Percentiles rank a stretch among this genome's conserved stretches.
Evolutionary conservation across 345 rosid genomes (phyloP).

Genomic region (Cardamine resedifolia): DNA sequence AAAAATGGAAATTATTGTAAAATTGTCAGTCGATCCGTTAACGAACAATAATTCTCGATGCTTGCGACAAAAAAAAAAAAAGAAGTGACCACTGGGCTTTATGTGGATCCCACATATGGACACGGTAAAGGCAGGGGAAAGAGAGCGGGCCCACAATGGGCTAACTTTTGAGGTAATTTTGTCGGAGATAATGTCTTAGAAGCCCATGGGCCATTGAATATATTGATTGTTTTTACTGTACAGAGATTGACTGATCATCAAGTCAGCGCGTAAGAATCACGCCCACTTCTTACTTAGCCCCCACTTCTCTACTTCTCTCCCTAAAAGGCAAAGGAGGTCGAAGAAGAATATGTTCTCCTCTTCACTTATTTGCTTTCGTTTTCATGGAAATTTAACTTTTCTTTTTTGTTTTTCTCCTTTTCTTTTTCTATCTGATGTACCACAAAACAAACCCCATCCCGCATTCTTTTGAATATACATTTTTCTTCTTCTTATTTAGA

Average conservation of each 20-base stretch:
- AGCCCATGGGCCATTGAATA: conserved; percentile 38
- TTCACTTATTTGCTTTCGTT: conserved; percentile 38
- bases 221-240: conserved; percentile 18
- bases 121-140: conserved; percentile 25
- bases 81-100: conserved; percentile 21
- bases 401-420: background rate
- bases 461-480: conserved; percentile 33
- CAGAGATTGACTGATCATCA: conserved; percentile 35
- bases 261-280: conserved; percentile 59
- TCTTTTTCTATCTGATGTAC: background rate
- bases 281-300: conserved; percentile 46
- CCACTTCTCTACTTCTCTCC: conserved; percentile 13
- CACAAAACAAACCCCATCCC: conserved; percentile 22
- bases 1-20: background rate
- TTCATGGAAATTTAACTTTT: background rate
- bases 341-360: conserved; percentile 57
- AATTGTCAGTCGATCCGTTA: background rate
- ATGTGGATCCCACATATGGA: conserved; percentile 37
- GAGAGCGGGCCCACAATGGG: conserved; percentile 28
- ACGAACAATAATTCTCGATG: conserved; percentile 4
- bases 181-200: conserved; percentile 42
- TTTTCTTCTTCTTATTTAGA: background rate
- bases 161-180: conserved; percentile 38
- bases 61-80: background rate
- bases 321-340: conserved; percentile 10